Percentiles rank a stretch among this genome's conserved stretches.
phyloP scores from a whole-genome alignment of 192 early-diverging fungal genomes.

The Coemansia sp. region DNA sequence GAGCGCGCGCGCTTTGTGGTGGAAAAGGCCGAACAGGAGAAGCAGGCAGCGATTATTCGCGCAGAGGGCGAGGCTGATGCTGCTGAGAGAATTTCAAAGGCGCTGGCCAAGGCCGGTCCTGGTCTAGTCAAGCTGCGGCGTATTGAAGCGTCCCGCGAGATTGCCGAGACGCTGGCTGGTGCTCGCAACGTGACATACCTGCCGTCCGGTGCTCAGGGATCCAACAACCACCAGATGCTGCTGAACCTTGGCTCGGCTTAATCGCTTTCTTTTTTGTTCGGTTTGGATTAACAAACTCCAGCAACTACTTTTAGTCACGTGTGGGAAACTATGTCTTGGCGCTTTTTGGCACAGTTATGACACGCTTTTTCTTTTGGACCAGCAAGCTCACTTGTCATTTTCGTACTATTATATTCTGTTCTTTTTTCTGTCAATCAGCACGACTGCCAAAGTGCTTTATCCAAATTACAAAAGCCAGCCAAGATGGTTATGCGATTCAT shows the following conservation, averaged over 20 bases:
- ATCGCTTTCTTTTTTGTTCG: not conserved
- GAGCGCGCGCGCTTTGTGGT: constrained; percentile 98
- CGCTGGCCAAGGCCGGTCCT: constrained; percentile 87
- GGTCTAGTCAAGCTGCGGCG: constrained; percentile 93
- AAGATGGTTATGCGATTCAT: constrained; percentile 52
- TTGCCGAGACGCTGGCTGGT: constrained; percentile 81
- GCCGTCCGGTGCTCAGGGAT: constrained; percentile 60
- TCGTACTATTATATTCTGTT: not conserved
- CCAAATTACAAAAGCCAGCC: not conserved
- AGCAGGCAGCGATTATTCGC: constrained; percentile 92
- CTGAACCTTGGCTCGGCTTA: constrained; percentile 65
- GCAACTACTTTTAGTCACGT: not conserved
- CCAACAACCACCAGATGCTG: constrained; percentile 74
- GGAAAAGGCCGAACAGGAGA: constrained; percentile 98
- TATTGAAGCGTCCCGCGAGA: constrained; percentile 97
- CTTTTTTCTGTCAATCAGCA: constrained; percentile 5
- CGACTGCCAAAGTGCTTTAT: not conserved
- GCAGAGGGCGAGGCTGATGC: constrained; percentile 97
- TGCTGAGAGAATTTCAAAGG: constrained; percentile 86
- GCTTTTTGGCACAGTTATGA: not conserved
- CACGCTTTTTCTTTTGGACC: not conserved
- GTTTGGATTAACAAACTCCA: not conserved
- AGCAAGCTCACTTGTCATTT: not conserved
- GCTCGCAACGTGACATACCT: constrained; percentile 90
- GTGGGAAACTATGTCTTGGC: not conserved